Conservation (phyloP, 805 yeast species). For the Saccharomycopsis sp. region DNA sequence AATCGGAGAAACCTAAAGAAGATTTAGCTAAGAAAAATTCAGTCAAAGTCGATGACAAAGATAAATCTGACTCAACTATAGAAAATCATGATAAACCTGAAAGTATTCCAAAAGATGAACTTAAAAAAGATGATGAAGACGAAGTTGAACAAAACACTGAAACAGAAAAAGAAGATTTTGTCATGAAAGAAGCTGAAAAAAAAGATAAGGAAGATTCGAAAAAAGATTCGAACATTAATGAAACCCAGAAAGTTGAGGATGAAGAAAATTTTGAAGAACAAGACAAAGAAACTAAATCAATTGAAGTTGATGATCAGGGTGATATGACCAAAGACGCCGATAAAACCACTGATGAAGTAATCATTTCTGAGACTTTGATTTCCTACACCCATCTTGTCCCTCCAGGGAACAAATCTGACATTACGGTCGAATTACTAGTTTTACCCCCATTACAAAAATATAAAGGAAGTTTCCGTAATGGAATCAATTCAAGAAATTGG, state of each 20-base stretch:
- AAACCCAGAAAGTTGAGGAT: too few species aligned
- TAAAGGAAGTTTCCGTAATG: constrained; percentile 55
- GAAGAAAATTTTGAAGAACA: too few species aligned
- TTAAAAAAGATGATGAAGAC: background rate
- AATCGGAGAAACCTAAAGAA: background rate
- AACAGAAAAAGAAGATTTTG: background rate
- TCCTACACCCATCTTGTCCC: background rate
- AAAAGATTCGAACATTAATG: too few species aligned
- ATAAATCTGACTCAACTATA: background rate
- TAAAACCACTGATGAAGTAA: background rate
- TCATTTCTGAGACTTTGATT: background rate
- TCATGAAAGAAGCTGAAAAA: background rate
- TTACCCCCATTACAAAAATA: constrained; percentile 64
- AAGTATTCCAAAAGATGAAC: too few species aligned
- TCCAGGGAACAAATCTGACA: constrained; percentile 22
- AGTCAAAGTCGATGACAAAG: background rate
- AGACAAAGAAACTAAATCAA: background rate
- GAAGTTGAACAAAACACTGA: background rate
- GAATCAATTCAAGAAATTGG: constrained; percentile 74
- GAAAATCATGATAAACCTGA: background rate
- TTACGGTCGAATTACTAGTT: constrained; percentile 30
- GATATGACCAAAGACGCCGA: background rate
- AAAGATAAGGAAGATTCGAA: too few species aligned
- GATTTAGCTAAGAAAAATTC: background rate
- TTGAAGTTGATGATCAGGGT: background rate